These are phyloP conservation scores for Flaveria trinervia DNA, from an alignment of 129 eudicot genomes.

Conservation along the genomic window DNA sequence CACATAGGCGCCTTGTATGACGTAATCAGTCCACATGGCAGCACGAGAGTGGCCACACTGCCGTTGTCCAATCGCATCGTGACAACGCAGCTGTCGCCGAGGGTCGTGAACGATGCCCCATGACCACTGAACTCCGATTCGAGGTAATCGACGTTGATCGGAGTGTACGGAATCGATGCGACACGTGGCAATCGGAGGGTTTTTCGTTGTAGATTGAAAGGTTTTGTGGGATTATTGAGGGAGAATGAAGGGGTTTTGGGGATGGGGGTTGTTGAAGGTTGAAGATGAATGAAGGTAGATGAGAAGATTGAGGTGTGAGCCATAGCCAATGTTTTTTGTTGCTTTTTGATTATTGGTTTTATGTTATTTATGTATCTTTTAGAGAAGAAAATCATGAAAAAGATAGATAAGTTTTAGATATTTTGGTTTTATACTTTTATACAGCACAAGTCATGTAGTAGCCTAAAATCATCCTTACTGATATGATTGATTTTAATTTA, in stretches of 20 bases:
- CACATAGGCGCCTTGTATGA: slow-evolving; percentile 85
- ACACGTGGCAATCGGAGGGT: slow-evolving; percentile 38
- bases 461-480: too few species aligned
- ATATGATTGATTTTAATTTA: too few species aligned
- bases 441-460: too few species aligned
- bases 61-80: slow-evolving; percentile 66
- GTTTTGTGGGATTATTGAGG: background rate
- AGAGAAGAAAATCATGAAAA: background rate
- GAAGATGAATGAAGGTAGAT: slow-evolving; percentile 15
- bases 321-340: slow-evolving; percentile 49
- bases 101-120: slow-evolving; percentile 57
- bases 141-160: slow-evolving; percentile 55
- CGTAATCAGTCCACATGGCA: slow-evolving; percentile 87
- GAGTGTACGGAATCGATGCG: slow-evolving; percentile 52
- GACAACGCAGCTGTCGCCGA: slow-evolving; percentile 61
- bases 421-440: too few species aligned
- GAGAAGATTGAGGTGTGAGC: slow-evolving; percentile 33
- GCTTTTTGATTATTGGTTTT: background rate
- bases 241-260: slow-evolving; percentile 15
- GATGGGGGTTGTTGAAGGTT: slow-evolving; percentile 20
- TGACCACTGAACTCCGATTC: slow-evolving; percentile 58
- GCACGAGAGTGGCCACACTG: slow-evolving; percentile 64
- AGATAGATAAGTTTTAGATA: background rate
- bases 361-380: background rate
- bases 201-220: slow-evolving; percentile 23